A percentile compares a stretch with the other conserved stretches of the same genome.
phyloP scores from a whole-genome alignment of 768 basidiomycete species.

The Russula sp. region DNA sequence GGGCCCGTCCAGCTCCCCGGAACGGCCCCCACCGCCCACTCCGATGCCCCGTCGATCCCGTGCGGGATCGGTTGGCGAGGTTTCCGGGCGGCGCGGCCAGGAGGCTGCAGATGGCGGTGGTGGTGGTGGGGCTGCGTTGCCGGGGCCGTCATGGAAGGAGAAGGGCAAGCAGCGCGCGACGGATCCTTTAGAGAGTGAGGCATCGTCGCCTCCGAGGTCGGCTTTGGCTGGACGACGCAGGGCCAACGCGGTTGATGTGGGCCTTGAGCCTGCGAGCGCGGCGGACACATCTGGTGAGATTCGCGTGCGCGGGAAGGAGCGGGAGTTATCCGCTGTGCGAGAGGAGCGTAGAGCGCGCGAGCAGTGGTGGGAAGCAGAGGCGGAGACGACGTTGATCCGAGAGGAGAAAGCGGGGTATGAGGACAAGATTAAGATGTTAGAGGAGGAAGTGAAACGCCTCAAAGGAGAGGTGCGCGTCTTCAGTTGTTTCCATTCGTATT shows the following conservation, averaged over 20 bases:
- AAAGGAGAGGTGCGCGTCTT: slow-evolving; percentile 47
- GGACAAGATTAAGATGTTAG: slow-evolving; percentile 54
- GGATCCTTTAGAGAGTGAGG: not conserved
- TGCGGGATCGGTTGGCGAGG: slow-evolving; percentile 4
- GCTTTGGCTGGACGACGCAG: not conserved
- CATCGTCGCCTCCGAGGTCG: not conserved
- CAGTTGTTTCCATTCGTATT: not conserved
- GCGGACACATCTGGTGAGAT: slow-evolving; percentile 41
- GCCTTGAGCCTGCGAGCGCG: slow-evolving; percentile 20
- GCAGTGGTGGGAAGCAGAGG: slow-evolving; percentile 36
- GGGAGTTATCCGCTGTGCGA: slow-evolving; percentile 52
- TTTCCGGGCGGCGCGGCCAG: not conserved
- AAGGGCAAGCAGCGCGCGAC: slow-evolving; percentile 31
- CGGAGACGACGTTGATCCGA: slow-evolving; percentile 31
- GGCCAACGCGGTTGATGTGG: not conserved
- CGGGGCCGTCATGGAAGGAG: not conserved
- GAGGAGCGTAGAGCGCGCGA: slow-evolving; percentile 47
- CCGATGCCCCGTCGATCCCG: slow-evolving; percentile 9
- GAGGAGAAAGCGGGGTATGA: slow-evolving; percentile 52
- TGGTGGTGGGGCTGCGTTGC: not conserved
- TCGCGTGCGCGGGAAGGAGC: slow-evolving; percentile 53
- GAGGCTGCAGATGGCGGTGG: not conserved
- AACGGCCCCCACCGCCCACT: not conserved
- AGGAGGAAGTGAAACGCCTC: slow-evolving; percentile 57
- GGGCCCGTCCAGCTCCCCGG: not conserved